Percentiles rank a stretch among this genome's conserved stretches.
These are phyloP conservation scores for Simmondsia chinensis DNA, from an alignment of 148 eudicot species.

Conservation along the genomic window DNA sequence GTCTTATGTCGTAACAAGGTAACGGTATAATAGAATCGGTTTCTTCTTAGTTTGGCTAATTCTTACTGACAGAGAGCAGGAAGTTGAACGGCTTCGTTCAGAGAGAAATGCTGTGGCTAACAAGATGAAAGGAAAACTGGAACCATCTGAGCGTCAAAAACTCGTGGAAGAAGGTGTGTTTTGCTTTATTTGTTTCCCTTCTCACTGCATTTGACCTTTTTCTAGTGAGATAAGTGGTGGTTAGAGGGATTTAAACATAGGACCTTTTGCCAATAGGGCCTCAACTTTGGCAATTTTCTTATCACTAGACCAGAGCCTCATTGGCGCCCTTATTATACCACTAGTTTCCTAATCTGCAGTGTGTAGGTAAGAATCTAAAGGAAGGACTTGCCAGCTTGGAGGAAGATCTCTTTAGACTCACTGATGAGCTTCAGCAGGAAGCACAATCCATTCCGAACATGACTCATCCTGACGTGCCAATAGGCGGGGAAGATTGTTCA, in stretches of 20 bases:
- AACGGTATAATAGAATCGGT: constrained; percentile 15
- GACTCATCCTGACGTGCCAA: constrained; percentile 91
- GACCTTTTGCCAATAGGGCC: too few species aligned
- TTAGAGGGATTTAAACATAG: too few species aligned
- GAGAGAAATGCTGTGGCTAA: constrained; percentile 91
- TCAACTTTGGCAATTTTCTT: too few species aligned
- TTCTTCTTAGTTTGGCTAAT: constrained; percentile 55
- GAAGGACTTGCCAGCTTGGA: constrained; percentile 62
- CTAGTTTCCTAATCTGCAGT: constrained; percentile 4
- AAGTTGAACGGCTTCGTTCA: constrained; percentile 81
- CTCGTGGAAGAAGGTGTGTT: constrained; percentile 95
- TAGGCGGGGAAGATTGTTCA: constrained; percentile 77
- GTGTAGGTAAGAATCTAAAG: constrained; percentile 72
- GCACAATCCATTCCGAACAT: constrained; percentile 93
- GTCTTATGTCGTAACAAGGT: background rate
- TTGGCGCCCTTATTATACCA: background rate
- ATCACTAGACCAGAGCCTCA: too few species aligned
- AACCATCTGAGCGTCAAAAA: constrained; percentile 70
- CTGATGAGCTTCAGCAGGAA: constrained; percentile 86
- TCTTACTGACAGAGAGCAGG: constrained; percentile 84
- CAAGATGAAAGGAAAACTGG: constrained; percentile 90
- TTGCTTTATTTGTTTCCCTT: too few species aligned
- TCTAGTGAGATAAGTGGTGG: too few species aligned
- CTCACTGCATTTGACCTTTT: too few species aligned
- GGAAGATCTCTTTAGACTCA: constrained; percentile 67